Conservation (phyloP, 208 protist genomes). For the Leishmania major region DNA sequence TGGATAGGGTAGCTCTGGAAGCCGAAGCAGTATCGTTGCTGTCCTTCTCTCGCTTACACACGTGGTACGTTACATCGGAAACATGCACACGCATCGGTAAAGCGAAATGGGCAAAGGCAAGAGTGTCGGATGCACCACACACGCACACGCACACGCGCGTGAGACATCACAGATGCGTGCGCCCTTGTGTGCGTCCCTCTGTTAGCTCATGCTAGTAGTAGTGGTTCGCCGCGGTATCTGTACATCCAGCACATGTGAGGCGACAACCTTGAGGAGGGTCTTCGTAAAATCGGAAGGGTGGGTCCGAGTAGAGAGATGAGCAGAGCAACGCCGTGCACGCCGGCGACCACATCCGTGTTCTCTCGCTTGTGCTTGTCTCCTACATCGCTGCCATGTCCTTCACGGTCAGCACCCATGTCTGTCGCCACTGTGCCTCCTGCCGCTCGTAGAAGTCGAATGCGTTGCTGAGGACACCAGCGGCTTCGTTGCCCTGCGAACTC, state of each 20-base stretch:
- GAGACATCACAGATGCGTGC: neutral
- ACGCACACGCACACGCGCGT: neutral
- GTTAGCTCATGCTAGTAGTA: neutral
- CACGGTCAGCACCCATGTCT: constrained; percentile 67
- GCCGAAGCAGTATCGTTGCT: neutral
- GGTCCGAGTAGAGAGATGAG: neutral
- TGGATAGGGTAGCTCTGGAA: neutral
- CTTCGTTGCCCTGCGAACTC: constrained; percentile 37
- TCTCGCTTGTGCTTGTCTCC: neutral
- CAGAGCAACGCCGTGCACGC: neutral
- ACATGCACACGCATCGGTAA: neutral
- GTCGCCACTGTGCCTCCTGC: constrained; percentile 55
- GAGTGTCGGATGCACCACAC: neutral
- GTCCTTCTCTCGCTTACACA: neutral
- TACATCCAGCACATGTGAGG: neutral
- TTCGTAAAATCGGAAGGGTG: neutral
- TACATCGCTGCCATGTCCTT: constrained; percentile 32
- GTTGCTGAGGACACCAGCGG: constrained; percentile 41
- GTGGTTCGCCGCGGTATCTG: neutral
- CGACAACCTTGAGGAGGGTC: neutral
- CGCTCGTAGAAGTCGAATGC: constrained; percentile 58
- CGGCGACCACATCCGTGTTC: neutral
- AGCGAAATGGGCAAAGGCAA: neutral
- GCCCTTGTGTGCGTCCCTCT: neutral
- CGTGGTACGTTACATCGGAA: neutral